A percentile compares a stretch with the other conserved stretches of the same genome.
These are phyloP conservation scores for Dryas octopetala DNA, from an alignment of 306 rosid genomes.

Conservation along the genomic window DNA sequence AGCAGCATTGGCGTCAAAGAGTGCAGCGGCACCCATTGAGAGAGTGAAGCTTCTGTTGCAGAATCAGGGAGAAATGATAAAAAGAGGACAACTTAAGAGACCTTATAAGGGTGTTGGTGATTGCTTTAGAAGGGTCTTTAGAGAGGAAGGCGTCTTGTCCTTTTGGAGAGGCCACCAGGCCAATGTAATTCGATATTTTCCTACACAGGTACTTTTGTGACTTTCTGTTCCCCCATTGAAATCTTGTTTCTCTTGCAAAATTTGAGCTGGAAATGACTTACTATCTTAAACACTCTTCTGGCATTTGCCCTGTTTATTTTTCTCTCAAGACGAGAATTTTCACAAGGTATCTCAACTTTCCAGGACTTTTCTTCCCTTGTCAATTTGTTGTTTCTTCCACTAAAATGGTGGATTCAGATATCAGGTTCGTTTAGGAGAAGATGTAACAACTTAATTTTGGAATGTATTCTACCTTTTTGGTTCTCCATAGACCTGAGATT, in stretches of 20 bases:
- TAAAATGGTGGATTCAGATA: not conserved
- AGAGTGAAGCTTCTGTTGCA: slow-evolving; percentile 92
- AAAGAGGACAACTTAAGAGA: slow-evolving; percentile 74
- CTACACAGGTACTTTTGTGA: slow-evolving; percentile 68
- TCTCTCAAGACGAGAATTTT: not conserved
- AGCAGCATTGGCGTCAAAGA: slow-evolving; percentile 70
- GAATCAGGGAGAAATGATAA: slow-evolving; percentile 92
- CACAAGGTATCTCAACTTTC: not conserved
- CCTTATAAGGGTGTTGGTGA: slow-evolving; percentile 72
- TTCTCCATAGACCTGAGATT: not conserved
- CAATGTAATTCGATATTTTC: slow-evolving; percentile 81
- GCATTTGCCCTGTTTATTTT: not conserved
- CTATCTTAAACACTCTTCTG: not conserved
- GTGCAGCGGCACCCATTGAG: slow-evolving; percentile 87
- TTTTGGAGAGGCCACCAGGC: slow-evolving; percentile 97
- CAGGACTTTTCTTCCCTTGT: not conserved
- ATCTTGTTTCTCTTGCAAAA: not conserved
- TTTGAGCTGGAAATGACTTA: not conserved
- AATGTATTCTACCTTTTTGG: not conserved
- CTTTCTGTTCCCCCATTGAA: slow-evolving; percentile 6
- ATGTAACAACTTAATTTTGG: not conserved
- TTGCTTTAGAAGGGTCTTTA: slow-evolving; percentile 61
- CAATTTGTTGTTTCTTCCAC: not conserved
- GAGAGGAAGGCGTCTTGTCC: slow-evolving; percentile 81
- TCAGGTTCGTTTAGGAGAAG: not conserved